These are phyloP conservation scores for Mortierella hygrophila DNA, from an alignment of 192 early-diverging fungal genomes.

Conservation along the genomic window DNA sequence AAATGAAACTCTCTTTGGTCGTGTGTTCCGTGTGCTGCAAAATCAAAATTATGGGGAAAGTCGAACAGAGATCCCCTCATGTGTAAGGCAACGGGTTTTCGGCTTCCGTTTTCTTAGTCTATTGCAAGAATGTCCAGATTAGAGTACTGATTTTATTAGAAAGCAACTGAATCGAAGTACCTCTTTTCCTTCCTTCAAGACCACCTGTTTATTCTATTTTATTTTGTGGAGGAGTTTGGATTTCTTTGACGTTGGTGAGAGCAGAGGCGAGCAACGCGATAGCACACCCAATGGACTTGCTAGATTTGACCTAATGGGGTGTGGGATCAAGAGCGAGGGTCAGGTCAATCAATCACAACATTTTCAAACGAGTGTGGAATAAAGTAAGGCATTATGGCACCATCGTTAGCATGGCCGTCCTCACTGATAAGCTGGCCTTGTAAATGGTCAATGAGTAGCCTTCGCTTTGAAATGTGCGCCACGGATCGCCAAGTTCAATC, in stretches of 20 bases:
- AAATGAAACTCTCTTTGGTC: too few relatives aligned
- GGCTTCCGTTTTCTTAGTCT: background rate
- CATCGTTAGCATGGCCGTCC: conserved; percentile 6
- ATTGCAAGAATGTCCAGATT: too few relatives aligned
- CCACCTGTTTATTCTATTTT: background rate
- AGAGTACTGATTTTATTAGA: conserved; percentile 3
- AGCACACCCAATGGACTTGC: background rate
- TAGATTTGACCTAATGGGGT: background rate
- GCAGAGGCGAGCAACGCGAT: background rate
- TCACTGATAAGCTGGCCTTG: conserved; percentile 26
- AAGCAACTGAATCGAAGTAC: background rate
- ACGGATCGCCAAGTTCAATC: background rate
- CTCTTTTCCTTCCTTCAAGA: background rate
- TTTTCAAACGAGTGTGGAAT: background rate
- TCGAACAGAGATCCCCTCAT: background rate
- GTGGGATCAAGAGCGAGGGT: background rate
- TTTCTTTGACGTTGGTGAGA: background rate
- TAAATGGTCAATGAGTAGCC: background rate
- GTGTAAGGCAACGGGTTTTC: background rate
- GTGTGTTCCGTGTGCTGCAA: too few relatives aligned
- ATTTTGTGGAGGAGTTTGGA: conserved; percentile 24
- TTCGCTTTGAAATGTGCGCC: background rate
- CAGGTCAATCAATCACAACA: background rate
- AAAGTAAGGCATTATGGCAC: conserved; percentile 3
- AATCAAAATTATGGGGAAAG: too few relatives aligned